Base-by-base conservation (phyloP, 2,329 filamentous ascomycete species). In the Penicillium sp. region DNA sequence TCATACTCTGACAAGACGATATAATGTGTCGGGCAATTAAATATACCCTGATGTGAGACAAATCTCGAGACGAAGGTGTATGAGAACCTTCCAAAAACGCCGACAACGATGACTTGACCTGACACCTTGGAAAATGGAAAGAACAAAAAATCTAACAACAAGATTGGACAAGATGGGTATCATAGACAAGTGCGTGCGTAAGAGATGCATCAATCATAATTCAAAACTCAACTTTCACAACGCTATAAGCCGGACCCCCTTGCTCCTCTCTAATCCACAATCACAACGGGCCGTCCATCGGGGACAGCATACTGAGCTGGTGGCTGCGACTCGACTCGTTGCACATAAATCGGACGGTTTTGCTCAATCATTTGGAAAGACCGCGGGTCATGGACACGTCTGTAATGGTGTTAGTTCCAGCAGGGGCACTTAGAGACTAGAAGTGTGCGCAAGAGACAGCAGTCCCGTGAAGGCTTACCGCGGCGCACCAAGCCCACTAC, bases 231-330 rank as follows among this genome's bases (percentile, higher is more conserved):
- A 49, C 18, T 40, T 22, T 22, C 50, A 46, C 13, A 55, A 56
- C 31, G 40, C 43, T 50, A 2, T 14, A n/a, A 43, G 39, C 13
- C 44, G 11, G 39, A 11, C 33, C 6, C 11, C 19, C 35, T 27
- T n/a, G 18, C 37, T 51, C 39, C 31, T 13, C 43, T 36, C 65
- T 56, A 74, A 65, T 74, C 72, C 52, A 73, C 66, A 60, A 72
- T 68, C 9, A 74, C 57, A 43, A 72, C 41, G 22, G 59, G 59
- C 51, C 67, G 62, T 47, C 64, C 66, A 24, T 67, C 66, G 14
- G 64, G 56, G 19, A 69, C 49, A 43, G 64, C 33, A 57, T 66
- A 59, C 19, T 56, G 60, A 2, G 59, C 56, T 18, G 61, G 59
- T 19, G 60, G 61, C 37, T 63, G 58, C 14, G 60, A 66, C 47